phyloP scores from a whole-genome alignment of 306 rosid species.

The Quercus alba region DNA sequence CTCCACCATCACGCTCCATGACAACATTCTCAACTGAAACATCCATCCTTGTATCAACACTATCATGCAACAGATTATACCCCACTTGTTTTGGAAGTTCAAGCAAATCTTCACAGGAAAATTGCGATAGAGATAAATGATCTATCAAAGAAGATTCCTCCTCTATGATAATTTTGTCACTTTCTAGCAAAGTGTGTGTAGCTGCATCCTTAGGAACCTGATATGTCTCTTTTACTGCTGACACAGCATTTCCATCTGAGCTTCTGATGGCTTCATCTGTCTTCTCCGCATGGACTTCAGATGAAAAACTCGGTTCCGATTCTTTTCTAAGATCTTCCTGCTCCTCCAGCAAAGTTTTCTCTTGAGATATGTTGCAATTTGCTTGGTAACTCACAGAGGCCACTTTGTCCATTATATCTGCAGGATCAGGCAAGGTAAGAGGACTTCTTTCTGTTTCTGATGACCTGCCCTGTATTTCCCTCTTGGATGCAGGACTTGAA shows the following conservation, averaged over 20 bases:
- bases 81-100: constrained; percentile 25
- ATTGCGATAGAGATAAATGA: constrained; percentile 20
- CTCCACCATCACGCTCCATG: background rate
- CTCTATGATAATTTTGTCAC: constrained; percentile 17
- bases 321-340: constrained; percentile 31
- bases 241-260: constrained; percentile 11
- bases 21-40: background rate
- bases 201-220: constrained; percentile 26
- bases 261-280: constrained; percentile 6
- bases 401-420: constrained; percentile 25
- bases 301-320: constrained; percentile 12
- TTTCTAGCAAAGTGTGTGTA: constrained; percentile 14
- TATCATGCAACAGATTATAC: constrained; percentile 6
- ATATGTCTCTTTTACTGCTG: constrained; percentile 23
- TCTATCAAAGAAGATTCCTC: constrained; percentile 28
- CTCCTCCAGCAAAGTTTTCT: constrained; percentile 14
- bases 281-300: constrained; percentile 23
- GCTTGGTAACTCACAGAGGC: constrained; percentile 20
- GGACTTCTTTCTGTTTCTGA: constrained; percentile 20
- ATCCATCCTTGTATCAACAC: background rate
- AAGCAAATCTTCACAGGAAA: constrained; percentile 22
- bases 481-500: constrained; percentile 29
- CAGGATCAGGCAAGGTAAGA: constrained; percentile 19
- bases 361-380: constrained; percentile 21
- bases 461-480: constrained; percentile 21